Evolutionary conservation across 805 yeast species (phyloP).

Genomic region (Saccharomyces jurei): DNA sequence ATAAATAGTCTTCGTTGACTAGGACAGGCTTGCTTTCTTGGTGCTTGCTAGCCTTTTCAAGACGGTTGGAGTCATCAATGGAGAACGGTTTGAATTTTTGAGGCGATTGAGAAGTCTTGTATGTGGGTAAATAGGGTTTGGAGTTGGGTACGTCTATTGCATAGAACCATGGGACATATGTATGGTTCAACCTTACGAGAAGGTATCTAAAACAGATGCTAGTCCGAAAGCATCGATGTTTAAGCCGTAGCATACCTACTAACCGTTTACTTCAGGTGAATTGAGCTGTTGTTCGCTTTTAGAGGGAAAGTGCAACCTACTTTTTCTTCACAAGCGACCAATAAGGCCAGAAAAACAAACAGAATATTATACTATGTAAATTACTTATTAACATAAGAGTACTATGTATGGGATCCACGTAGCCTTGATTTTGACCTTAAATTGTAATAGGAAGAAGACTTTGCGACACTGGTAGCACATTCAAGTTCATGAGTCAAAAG

Average conservation of each 20-base stretch:
- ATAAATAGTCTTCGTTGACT: conserved; percentile 76
- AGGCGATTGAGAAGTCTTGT: conserved; percentile 44
- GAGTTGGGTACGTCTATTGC: conserved; percentile 70
- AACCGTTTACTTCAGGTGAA: background rate
- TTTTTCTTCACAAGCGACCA: background rate
- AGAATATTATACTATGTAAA: background rate
- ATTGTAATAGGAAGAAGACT: conserved; percentile 24
- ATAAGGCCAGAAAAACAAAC: background rate
- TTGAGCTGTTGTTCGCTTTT: background rate
- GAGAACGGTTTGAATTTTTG: conserved; percentile 62
- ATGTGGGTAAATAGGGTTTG: conserved; percentile 56
- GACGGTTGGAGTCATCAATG: conserved; percentile 46
- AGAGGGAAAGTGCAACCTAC: background rate
- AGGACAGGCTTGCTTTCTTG: conserved; percentile 29
- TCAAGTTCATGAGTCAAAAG: background rate
- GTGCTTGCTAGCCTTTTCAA: conserved; percentile 39
- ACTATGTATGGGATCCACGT: conserved; percentile 4
- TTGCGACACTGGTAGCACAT: background rate
- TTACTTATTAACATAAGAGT: background rate
- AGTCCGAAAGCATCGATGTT: background rate
- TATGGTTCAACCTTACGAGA: background rate
- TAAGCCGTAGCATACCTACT: background rate
- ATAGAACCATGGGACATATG: conserved; percentile 53
- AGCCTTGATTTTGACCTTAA: conserved; percentile 28
- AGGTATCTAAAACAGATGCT: background rate